These are phyloP conservation scores for Neckera pumila DNA, from an alignment of 225 moss, liverwort and hornwort genomes.

Conservation along the genomic window DNA sequence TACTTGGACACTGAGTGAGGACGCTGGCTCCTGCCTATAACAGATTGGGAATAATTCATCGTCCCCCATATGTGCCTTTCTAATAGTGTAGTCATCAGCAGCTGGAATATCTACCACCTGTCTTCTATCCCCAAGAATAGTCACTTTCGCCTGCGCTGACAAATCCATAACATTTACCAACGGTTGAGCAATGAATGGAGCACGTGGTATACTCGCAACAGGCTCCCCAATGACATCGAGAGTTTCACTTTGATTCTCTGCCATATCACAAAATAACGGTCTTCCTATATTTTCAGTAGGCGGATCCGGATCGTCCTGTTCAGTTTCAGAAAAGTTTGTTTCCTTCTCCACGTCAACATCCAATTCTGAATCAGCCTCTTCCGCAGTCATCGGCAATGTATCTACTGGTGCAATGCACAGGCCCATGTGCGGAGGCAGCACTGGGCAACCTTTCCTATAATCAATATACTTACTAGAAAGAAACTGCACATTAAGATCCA, in stretches of 20 bases:
- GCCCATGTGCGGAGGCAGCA: slow-evolving; percentile 55
- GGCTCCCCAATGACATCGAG: neutral
- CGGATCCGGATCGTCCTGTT: slow-evolving; percentile 12
- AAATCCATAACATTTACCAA: neutral
- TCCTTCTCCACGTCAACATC: slow-evolving; percentile 18
- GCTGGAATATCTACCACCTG: neutral
- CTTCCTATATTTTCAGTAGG: neutral
- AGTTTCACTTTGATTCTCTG: neutral
- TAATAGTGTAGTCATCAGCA: neutral
- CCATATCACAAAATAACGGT: neutral
- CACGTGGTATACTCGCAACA: neutral
- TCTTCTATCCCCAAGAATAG: neutral
- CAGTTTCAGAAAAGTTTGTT: slow-evolving; percentile 4
- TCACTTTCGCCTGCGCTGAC: neutral
- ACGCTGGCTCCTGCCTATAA: neutral
- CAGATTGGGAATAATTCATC: neutral
- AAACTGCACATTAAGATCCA: slow-evolving; percentile 56
- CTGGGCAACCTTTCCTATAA: slow-evolving; percentile 49
- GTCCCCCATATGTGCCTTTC: slow-evolving; percentile 1
- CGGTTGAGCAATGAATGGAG: neutral
- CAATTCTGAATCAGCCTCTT: slow-evolving; percentile 32
- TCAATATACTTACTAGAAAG: slow-evolving; percentile 43
- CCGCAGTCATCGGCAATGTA: slow-evolving; percentile 24
- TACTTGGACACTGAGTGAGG: slow-evolving; percentile 1
- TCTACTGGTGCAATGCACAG: slow-evolving; percentile 49